These are phyloP conservation scores for Nasturtium officinale DNA, from an alignment of 345 rosid species.

Conservation along the genomic window DNA sequence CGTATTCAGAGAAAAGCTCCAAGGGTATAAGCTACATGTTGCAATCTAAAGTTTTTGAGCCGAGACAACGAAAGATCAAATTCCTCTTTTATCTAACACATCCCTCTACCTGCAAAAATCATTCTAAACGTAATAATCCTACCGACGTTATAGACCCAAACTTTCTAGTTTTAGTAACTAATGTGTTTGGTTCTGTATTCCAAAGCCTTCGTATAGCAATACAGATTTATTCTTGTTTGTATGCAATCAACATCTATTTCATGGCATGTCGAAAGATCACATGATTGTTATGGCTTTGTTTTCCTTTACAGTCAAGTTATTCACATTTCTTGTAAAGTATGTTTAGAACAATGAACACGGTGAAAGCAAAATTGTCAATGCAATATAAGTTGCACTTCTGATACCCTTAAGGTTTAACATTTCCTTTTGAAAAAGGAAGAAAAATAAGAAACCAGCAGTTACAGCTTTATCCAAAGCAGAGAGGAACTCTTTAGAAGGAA, in stretches of 20 bases:
- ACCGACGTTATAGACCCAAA: background rate
- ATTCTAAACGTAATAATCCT: background rate
- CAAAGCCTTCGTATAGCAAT: background rate
- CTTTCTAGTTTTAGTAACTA: too few species aligned
- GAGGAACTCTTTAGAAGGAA: constrained; percentile 50
- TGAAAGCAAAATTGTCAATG: background rate
- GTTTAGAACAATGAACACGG: too few species aligned
- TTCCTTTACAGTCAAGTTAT: background rate
- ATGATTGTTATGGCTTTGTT: background rate
- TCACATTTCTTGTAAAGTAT: background rate
- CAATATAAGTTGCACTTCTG: background rate
- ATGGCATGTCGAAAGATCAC: background rate
- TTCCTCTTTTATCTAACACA: background rate
- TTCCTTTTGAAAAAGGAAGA: background rate
- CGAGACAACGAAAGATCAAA: constrained; percentile 8
- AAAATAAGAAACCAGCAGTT: constrained; percentile 26
- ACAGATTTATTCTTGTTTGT: background rate
- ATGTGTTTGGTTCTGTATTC: too few species aligned
- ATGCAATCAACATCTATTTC: background rate
- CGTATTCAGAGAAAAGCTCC: constrained; percentile 6
- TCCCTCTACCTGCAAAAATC: background rate
- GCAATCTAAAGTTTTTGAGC: constrained; percentile 1
- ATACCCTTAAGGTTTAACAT: background rate
- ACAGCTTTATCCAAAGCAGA: constrained; percentile 57
- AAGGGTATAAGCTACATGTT: background rate